Evolutionary conservation across 1,139 yeast species (phyloP).

Genomic region (Taphrina pruni): DNA sequence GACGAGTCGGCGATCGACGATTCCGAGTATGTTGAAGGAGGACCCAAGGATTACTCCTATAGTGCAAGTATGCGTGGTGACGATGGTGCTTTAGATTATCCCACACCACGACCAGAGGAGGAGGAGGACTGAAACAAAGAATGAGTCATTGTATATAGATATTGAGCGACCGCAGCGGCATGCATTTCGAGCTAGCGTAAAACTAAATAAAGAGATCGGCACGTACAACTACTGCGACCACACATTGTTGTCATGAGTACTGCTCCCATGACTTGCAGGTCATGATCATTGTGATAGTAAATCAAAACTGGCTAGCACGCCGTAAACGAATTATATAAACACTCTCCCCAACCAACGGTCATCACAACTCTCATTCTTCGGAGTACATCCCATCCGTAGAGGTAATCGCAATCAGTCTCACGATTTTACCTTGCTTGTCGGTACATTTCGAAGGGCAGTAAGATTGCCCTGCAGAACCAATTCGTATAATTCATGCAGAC

Average conservation of each 20-base stretch:
- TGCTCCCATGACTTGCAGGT: background rate
- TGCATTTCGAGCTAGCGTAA: slow-evolving; percentile 8
- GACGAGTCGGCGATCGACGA: background rate
- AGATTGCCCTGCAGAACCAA: too few relatives aligned
- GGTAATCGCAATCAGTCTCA: too few relatives aligned
- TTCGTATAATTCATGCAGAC: too few relatives aligned
- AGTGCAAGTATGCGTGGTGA: background rate
- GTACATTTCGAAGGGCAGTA: too few relatives aligned
- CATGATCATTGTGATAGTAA: background rate
- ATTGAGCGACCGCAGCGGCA: slow-evolving; percentile 1
- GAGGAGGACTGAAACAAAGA: background rate
- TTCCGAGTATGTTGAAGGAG: background rate
- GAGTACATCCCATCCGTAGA: too few relatives aligned
- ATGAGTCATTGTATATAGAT: background rate
- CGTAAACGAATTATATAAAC: slow-evolving; percentile 1
- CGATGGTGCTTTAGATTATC: background rate
- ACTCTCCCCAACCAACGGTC: background rate
- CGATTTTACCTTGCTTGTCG: too few relatives aligned
- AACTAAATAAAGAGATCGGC: background rate
- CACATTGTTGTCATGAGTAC: too few relatives aligned
- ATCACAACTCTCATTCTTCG: too few relatives aligned
- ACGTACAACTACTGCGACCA: background rate
- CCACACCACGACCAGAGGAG: slow-evolving; percentile 7
- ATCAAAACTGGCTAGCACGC: slow-evolving; percentile 1
- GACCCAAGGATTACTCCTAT: background rate